Base-by-base conservation (phyloP, 164 flowering plant species). In the Chimonanthus salicifolius region DNA sequence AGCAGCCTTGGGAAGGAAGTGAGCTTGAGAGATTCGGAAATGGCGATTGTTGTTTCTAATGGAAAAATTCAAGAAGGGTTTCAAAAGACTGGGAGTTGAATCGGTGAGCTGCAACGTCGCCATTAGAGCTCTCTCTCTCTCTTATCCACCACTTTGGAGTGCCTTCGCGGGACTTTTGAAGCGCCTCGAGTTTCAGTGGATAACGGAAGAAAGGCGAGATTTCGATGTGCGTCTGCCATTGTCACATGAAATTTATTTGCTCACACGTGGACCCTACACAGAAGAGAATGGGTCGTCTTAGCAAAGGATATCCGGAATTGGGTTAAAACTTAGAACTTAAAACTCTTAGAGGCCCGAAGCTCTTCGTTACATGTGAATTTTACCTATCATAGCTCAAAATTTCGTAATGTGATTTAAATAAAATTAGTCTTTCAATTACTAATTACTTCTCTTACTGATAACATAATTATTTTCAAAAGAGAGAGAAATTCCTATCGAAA, bases 71-170 rank as follows among this genome's bases (percentile, higher is more conserved):
- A 81, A 45, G 0, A 83, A 80, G 47, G 83, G 78, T 60, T 67
- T 78, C 46, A 79, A 80, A 5, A 76, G 67, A 10, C 75, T 47
- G 15, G 81, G 81, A 48, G 82, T 77, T 16, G 75, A 77, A 58
- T 79, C 81, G 3, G 71, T 58, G 54, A 79, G 79, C 72, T 74
- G 84, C 58, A 84, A 84, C 60, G 82, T 75, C 67, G 82, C 85
- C 89, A 84, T 87, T 75, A 72, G 9, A 16, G 72, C 49, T 72
- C 76, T 68, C 74, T 69, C 64, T 71, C 74, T 64, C 70, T 68
- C 80, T 82, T 78, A 74, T 78, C 80, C 80, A 64, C 60, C 33
- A 33, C 33, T 33, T 21, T 33, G 33, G 33, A 33, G 33, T 67
- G 13, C 18, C 50, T 72, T n/a, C 68, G 15, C 58, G 54, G 71